phyloP scores from a whole-genome alignment of 2,329 filamentous ascomycete genomes.

The Fusarium bactridioides region DNA sequence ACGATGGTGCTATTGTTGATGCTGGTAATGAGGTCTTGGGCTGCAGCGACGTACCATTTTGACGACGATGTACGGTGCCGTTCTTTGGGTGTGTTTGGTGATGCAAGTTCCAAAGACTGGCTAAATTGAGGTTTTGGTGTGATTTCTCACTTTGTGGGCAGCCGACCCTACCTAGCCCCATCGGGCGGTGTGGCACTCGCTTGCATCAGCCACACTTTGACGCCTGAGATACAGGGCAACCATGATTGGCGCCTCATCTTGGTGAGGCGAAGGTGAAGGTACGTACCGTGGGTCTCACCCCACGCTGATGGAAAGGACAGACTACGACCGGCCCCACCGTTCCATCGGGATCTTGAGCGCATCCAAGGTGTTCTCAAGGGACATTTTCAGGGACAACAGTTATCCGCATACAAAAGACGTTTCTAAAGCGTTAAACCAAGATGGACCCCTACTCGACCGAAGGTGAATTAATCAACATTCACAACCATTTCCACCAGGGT shows the following conservation, averaged over 20 bases:
- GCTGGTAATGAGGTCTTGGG: conserved; percentile 22
- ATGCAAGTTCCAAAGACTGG: conserved; percentile 49
- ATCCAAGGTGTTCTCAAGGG: conserved; percentile 45
- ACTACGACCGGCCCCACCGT: conserved; percentile 42
- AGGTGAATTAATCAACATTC: conserved; percentile 75
- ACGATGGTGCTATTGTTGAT: conserved; percentile 9
- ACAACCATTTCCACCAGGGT: conserved; percentile 77
- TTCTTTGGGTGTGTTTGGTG: conserved; percentile 53
- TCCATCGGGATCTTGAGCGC: conserved; percentile 31
- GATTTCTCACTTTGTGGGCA: conserved; percentile 56
- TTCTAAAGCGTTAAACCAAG: conserved; percentile 41
- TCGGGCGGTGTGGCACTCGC: conserved; percentile 43
- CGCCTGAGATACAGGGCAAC: conserved; percentile 38
- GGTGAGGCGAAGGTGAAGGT: conserved; percentile 31
- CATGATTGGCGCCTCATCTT: conserved; percentile 33
- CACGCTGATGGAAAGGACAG: conserved; percentile 33
- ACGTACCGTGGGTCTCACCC: conserved; percentile 34
- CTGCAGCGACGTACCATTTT: conserved; percentile 56
- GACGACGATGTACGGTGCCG: conserved; percentile 56
- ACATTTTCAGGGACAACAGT: conserved; percentile 27
- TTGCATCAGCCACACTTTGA: conserved; percentile 35
- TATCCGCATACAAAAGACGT: conserved; percentile 15
- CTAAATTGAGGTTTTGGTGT: conserved; percentile 53
- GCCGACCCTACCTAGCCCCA: conserved; percentile 39
- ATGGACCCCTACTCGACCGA: conserved; percentile 78